Base-by-base conservation (phyloP, 768 basidiomycete species). In the Gloeostereum incarnatum region DNA sequence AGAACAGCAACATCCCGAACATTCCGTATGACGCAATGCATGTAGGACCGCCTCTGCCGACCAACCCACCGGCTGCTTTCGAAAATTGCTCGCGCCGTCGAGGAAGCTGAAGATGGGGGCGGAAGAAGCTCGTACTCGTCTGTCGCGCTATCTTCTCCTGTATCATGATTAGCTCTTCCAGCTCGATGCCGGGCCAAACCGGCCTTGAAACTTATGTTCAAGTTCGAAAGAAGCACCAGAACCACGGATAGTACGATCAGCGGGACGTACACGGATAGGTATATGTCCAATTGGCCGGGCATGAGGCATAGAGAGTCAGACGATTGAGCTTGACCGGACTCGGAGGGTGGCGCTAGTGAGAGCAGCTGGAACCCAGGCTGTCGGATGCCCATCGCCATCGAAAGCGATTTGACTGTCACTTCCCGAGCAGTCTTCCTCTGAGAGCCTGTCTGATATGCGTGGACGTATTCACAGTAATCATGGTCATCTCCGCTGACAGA, bases 361-460 rank as follows among this genome's bases (percentile, higher is more conserved):
- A 98, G 70, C 14, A 98, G 71, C 48, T 94, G 89, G 59, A 92
- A 91, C 29, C 91, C 94, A 5, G 94, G 92, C 20, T 67, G 66
- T 31, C 70, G 69, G 37, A 98, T 73, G 22, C 86, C 88, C 78
- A 90, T 87, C 3, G 81, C 84, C 69, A 92, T 88, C 9, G 89
- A 90, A 50, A 96, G 68, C 2, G 89, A 82, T 56, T 91, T 96
- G 51, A 97, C 74, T 0, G 89, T 86, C 14, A 93, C 69, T 60
- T 98, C 93, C 36, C 68, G 71, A 9, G 75, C 61, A 24, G 57
- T 57, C 18, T 54, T 48, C 13, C 45, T 23, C 24, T 49, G 49
- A 23, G 43, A 47, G 24, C 42, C 42, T n/a, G 43, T 43, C 39
- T 44, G 45, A 38, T 56, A 53, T 45, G 59, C 47, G 55, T 81